A percentile compares a stretch with the other conserved stretches of the same genome.
These are phyloP conservation scores for Aurantiochytrium sp. DNA, from an alignment of 108 stramenopile species.

Conservation along the genomic window DNA sequence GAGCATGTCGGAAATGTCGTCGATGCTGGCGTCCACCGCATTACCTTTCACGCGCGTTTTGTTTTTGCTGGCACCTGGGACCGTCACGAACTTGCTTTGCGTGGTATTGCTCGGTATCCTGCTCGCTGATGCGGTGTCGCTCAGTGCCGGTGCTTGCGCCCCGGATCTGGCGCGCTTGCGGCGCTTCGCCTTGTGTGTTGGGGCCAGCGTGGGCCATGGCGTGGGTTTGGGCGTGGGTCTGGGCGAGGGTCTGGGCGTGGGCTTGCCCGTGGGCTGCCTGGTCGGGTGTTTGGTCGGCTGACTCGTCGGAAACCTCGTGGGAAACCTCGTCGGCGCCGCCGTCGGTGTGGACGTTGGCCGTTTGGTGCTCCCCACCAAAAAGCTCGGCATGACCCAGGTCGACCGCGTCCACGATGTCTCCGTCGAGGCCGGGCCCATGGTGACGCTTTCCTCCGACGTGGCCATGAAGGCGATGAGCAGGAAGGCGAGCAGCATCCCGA, in stretches of 20 bases:
- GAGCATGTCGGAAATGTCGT: neutral
- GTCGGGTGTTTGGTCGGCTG: no score
- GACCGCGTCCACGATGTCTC: no score
- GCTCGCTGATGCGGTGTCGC: no score
- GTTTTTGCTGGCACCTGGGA: neutral
- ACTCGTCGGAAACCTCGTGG: no score
- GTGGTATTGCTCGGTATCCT: no score
- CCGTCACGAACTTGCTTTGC: neutral
- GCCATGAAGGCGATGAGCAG: neutral
- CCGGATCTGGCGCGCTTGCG: no score
- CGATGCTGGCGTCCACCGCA: neutral
- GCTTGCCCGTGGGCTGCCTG: neutral
- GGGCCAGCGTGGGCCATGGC: neutral
- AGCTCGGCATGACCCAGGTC: no score
- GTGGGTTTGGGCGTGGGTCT: neutral
- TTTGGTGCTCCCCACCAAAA: no score
- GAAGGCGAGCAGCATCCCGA: neutral
- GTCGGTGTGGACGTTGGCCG: no score
- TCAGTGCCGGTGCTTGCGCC: no score
- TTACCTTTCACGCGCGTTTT: neutral
- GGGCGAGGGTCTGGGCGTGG: neutral
- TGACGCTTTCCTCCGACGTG: neutral
- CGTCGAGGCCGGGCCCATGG: neutral
- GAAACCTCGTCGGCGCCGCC: no score
- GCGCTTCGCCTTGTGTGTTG: neutral